phyloP scores from a whole-genome alignment of 495 filamentous ascomycete species.

The Haplographium delicatum region DNA sequence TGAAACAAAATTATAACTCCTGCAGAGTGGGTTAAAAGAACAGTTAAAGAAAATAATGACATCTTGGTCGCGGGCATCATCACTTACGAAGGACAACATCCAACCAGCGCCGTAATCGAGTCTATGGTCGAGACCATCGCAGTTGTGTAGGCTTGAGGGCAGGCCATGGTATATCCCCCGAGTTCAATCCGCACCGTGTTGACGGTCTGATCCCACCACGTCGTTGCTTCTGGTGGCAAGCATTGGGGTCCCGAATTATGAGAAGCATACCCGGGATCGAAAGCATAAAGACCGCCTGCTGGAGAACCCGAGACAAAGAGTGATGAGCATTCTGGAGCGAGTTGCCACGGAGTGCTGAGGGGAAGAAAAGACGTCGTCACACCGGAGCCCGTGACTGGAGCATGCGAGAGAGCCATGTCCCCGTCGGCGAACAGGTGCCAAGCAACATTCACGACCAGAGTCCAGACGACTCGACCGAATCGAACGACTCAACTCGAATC shows the following conservation, averaged over 20 bases:
- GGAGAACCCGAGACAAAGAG: background rate
- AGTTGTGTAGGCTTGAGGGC: conserved; percentile 29
- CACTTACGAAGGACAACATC: conserved; percentile 29
- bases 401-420: background rate
- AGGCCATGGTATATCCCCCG: conserved; percentile 20
- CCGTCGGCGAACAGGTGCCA: background rate
- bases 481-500: background rate
- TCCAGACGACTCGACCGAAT: background rate
- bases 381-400: background rate
- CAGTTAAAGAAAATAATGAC: too few relatives aligned
- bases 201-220: conserved; percentile 27
- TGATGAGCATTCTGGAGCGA: background rate
- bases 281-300: background rate
- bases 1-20: conserved; percentile 1
- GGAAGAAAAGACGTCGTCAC: conserved; percentile 5
- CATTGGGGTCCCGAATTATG: conserved; percentile 8
- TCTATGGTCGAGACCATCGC: conserved; percentile 23
- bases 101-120: conserved; percentile 22
- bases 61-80: too few relatives aligned
- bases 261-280: background rate
- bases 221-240: conserved; percentile 25
- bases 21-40: conserved; percentile 1
- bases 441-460: background rate
- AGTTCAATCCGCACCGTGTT: conserved; percentile 5
- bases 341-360: conserved; percentile 3